Base-by-base conservation (phyloP, 164 flowering plant genomes). In the Santalum album region DNA sequence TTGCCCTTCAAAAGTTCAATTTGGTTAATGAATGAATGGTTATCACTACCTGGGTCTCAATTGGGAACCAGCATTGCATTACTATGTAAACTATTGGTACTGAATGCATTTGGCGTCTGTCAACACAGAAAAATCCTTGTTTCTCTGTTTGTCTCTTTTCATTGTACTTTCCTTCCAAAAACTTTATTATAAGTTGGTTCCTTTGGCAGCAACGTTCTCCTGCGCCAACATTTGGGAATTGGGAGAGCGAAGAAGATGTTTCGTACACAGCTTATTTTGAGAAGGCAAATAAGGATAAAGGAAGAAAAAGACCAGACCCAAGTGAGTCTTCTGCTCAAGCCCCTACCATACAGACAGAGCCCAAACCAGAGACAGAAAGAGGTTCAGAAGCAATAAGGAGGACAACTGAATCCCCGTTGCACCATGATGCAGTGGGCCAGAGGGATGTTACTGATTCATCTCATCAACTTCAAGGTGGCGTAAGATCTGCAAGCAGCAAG, bases 201-300 rank as follows among this genome's bases (percentile, higher is more conserved):
- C 17, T 47, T 29, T 9, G 34, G 34, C 34, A 49, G 65, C 49
- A 51, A 36, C 54, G 18, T 25, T 40, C 65, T 49, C n/a, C 29
- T 10, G 45, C 40, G 25, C 60, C 60, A n/a, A 50, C 49, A 23
- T 62, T 62, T 50, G 65, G 56, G 21, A 42, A 56, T 32, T 62
- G 65, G 65, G 65, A 56, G 12, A 55, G 49, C 26, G 55, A 55
- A 23, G 47, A 55, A 26, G 29, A 55, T 54, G 55, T 49, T 5
- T 59, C 42, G 5, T 62, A 62, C 55, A 55, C 60, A 1, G 32
- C 25, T 12, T 62, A 26, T 27, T 62, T 62, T 50, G 60, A 62
- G 0, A 40, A 56, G 59, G 65, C 60, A 3, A 51, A 55, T 23
- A 43, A 55, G 45, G 44, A 26, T 49, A 40, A 18, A 47, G 20